Base-by-base conservation (phyloP, 2,329 filamentous ascomycete genomes). In the Juglanconis juglandina region DNA sequence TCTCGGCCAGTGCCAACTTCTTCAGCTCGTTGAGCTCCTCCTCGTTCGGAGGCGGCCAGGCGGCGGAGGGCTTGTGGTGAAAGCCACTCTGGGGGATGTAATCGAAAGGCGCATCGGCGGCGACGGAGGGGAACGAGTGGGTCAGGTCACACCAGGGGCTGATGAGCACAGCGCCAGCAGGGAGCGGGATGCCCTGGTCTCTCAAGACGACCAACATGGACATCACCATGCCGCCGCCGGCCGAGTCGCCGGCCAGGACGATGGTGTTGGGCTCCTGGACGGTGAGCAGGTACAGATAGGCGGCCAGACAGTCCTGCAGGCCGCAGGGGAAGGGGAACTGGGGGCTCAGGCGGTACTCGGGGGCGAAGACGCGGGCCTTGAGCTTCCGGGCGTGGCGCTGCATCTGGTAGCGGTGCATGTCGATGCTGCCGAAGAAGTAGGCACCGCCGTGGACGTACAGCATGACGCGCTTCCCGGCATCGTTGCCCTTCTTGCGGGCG, bases 391-490 rank as follows among this genome's bases (percentile, higher is more conserved):
- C 95, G 81, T 98, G 93, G 53, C 94, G 84, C 75, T 99, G 95
- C 81, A 99, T 87, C 80, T 98, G 94, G 76, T 98, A 98, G n/a
- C 95, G 87, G 77, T 98, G 95, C 73, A 96, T 93, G 70, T 97
- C 93, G 42, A 97, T 88, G 67, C 92, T 96, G 13, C 95, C 94
- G 72, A 99, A 98, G 76, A 88, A 99, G 75, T 96, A 98, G 24
- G 90, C 94, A 6, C 94, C 94, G 13, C 95, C 95, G 70, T 98
- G 95, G 30, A 98, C 81, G 74, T 98, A 98, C 32, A 99, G 79
- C 85, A 98, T 96, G 60, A 96, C 87, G 56, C 92, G 86, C 66
- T 87, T 87, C 17, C 84, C 83, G 30, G 82, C 80, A 53, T 85
- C 83, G 14, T 76, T 77, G 0, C 77, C 76, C 69, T 83, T 84